A percentile compares a stretch with the other conserved stretches of the same genome.
Conservation (phyloP, 139 green algal genomes). For the Chlorella vulgaris region DNA sequence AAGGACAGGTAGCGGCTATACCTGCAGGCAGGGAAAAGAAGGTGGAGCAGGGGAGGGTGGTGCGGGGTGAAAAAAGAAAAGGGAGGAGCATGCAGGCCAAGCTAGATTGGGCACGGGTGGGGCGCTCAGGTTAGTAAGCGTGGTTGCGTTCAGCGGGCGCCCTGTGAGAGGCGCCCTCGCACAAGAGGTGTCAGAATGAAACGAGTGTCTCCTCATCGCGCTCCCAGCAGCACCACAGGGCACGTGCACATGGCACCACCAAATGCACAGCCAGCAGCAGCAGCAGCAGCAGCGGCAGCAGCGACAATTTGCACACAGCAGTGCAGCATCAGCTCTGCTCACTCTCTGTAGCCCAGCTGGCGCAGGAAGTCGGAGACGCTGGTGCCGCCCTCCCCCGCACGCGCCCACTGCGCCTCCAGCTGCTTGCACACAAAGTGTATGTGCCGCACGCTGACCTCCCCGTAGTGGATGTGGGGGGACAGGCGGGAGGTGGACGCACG, state of each 20-base stretch:
- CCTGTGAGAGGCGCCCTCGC: neutral
- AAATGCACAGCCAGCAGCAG: neutral
- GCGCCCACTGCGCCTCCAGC: slow-evolving; percentile 2
- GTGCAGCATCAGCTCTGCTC: neutral
- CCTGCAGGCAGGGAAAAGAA: neutral
- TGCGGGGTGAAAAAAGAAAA: neutral
- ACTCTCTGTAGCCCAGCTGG: slow-evolving; percentile 88
- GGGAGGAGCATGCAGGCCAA: too few species aligned
- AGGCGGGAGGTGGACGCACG: slow-evolving; percentile 80
- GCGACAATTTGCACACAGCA: neutral
- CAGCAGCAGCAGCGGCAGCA: neutral
- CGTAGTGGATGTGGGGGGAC: slow-evolving; percentile 93
- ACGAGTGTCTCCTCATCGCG: neutral
- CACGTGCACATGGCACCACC: neutral
- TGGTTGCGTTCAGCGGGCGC: slow-evolving; percentile 10
- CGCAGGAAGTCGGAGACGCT: slow-evolving; percentile 77
- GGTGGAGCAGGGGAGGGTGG: neutral
- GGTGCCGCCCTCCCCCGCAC: slow-evolving; percentile 1
- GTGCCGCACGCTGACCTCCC: slow-evolving; percentile 78
- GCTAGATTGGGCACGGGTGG: neutral
- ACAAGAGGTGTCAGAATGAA: slow-evolving; percentile 18
- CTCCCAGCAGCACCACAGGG: neutral
- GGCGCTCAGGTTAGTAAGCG: slow-evolving; percentile 1
- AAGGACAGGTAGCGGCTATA: slow-evolving; percentile 93
- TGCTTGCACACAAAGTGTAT: slow-evolving; percentile 67